Base-by-base conservation (phyloP, 2,329 filamentous ascomycete species). In the Penicillium sp. region DNA sequence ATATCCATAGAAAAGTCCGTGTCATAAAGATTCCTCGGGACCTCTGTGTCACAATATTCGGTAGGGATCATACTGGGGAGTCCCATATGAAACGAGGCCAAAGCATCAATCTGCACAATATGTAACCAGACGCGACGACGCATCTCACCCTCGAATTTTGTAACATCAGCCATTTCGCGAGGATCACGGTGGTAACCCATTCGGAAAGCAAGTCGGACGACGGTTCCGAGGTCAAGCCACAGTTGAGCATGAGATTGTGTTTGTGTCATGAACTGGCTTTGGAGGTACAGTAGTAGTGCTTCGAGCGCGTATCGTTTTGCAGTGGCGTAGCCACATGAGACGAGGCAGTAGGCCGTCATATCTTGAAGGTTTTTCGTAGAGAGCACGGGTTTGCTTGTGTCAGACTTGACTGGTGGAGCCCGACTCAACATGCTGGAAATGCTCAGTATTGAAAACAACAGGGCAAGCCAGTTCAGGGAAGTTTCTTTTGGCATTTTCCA, bases 181-280 rank as follows among this genome's bases (percentile, higher is more conserved):
- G 84, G 78, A 67, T 88, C 86, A 42, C 85, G 79, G 71, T 87
- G 85, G 63, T 86, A 83, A n/a, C 85, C 86, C 82, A 86, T 86
- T 26, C 83, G 78, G 79, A 86, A 85, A 2, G 85, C 85, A 12
- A 63, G 55, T 3, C 38, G 17, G n/a, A 42, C 38, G 17, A 42
- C 38, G 38, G 38, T 42, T 42, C 38, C 38, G n/a, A 42, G 38
- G n/a, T 42, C 38, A n/a, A 42, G 38, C 38, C 38, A 42, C 17
- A 42, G 17, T 22, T 42, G 38, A 17, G 38, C 38, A 42, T 42
- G 38, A 2, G n/a, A 42, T 42, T n/a, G 19, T 42, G 38, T 19
- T 42, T 42, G 38, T 4, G 38, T 42, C 38, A 42, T 42, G n/a
- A 10, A 42, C 19, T 42, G 17, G 38, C 38, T 42, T 12, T 42